Percentiles rank a stretch among this genome's conserved stretches.
Conservation (phyloP, 495 filamentous ascomycete species). For the Neurospora sp. region DNA sequence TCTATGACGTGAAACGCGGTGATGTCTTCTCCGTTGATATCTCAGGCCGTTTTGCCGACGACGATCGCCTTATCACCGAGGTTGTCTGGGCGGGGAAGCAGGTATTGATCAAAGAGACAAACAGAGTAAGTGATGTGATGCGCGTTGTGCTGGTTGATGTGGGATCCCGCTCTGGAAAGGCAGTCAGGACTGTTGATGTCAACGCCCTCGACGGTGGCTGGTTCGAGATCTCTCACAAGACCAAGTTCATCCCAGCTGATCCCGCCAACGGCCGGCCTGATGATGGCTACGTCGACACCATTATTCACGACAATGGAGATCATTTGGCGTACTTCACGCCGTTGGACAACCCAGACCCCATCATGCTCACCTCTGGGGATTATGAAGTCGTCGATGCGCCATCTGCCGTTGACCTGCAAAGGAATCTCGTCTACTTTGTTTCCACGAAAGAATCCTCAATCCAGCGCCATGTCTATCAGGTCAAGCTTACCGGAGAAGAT, state of each 20-base stretch:
- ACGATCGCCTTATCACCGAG: constrained; percentile 85
- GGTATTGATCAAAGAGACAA: constrained; percentile 81
- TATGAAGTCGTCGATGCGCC: constrained; percentile 93
- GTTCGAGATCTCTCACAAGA: constrained; percentile 89
- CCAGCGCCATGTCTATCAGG: constrained; percentile 82
- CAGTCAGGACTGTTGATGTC: constrained; percentile 69
- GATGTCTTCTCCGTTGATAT: constrained; percentile 74
- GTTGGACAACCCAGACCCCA: constrained; percentile 66
- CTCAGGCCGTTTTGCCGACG: constrained; percentile 64
- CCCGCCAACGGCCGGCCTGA: constrained; percentile 62
- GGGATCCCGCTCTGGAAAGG: constrained; percentile 58
- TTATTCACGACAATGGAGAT: constrained; percentile 79
- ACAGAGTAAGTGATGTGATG: constrained; percentile 84
- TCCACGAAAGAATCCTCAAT: constrained; percentile 80
- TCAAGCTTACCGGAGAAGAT: constrained; percentile 67
- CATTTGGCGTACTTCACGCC: constrained; percentile 95
- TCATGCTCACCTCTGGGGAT: constrained; percentile 75
- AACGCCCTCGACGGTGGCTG: constrained; percentile 82
- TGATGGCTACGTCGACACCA: constrained; percentile 87
- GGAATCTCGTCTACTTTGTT: constrained; percentile 83
- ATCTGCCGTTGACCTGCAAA: constrained; percentile 73
- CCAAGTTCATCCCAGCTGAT: constrained; percentile 78
- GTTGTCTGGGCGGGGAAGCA: constrained; percentile 82
- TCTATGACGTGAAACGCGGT: constrained; percentile 75
- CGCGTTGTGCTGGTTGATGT: constrained; percentile 83